Conservation (phyloP, 768 basidiomycete species). For the Russula sp. region DNA sequence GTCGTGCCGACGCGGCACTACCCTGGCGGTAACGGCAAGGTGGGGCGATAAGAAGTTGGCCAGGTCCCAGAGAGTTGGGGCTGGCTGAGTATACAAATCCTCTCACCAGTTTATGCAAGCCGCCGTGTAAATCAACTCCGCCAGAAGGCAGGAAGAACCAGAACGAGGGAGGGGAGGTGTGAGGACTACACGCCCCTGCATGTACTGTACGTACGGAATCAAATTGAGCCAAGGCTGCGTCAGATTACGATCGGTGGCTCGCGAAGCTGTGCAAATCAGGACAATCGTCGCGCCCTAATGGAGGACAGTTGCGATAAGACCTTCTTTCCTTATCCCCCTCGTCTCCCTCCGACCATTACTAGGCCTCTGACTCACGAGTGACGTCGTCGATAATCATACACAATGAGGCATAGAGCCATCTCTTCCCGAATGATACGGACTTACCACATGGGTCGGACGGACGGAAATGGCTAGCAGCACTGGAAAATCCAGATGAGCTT, state of each 20-base stretch:
- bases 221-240: neutral
- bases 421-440: neutral
- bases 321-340: neutral
- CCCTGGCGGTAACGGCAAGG: no score
- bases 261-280: constrained; percentile 7
- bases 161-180: no score
- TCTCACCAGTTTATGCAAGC: no score
- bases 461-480: neutral
- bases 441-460: neutral
- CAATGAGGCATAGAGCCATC: no score
- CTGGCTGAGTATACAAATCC: no score
- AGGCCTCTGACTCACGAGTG: neutral
- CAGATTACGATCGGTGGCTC: constrained; percentile 18
- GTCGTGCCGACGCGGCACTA: no score
- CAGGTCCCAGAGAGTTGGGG: no score
- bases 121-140: no score
- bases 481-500: neutral
- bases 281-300: neutral
- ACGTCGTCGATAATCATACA: neutral
- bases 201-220: no score
- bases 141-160: no score
- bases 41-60: no score
- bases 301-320: neutral
- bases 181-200: no score
- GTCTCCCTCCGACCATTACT: neutral